These are phyloP conservation scores for Madurella fahalii DNA, from an alignment of 2,329 filamentous ascomycete genomes.

Conservation along the genomic window DNA sequence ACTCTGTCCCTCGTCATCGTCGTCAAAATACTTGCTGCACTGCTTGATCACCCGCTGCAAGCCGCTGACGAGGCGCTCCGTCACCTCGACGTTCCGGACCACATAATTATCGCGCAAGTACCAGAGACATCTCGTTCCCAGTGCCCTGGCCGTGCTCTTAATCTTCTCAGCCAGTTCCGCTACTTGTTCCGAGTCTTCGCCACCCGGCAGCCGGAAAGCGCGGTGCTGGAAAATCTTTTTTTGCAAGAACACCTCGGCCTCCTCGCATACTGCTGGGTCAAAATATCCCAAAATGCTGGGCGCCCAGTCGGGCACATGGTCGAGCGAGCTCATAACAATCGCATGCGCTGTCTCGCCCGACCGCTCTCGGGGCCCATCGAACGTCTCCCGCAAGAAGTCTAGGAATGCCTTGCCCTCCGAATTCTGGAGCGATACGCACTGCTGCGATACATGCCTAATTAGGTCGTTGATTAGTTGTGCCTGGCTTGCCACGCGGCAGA, in stretches of 20 bases:
- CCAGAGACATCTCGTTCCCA: slow-evolving; percentile 44
- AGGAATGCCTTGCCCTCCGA: slow-evolving; percentile 48
- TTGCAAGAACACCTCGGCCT: slow-evolving; percentile 42
- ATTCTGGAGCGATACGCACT: slow-evolving; percentile 44
- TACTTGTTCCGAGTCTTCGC: slow-evolving; percentile 30
- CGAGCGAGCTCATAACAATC: slow-evolving; percentile 30
- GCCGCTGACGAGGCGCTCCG: slow-evolving; percentile 38
- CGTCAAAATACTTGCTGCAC: slow-evolving; percentile 41
- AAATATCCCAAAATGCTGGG: slow-evolving; percentile 47
- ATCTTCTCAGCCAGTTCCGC: slow-evolving; percentile 30
- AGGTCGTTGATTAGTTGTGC: slow-evolving; percentile 36
- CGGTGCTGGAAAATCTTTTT: slow-evolving; percentile 41
- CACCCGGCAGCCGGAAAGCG: slow-evolving; percentile 19
- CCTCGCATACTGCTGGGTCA: slow-evolving; percentile 39
- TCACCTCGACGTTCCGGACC: slow-evolving; percentile 38
- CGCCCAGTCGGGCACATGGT: slow-evolving; percentile 44
- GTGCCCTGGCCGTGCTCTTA: slow-evolving; percentile 33
- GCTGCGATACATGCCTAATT: slow-evolving; percentile 40
- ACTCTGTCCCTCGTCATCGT: slow-evolving; percentile 30
- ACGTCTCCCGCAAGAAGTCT: slow-evolving; percentile 38
- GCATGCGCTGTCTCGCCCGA: slow-evolving; percentile 28
- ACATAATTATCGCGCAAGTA: slow-evolving; percentile 48
- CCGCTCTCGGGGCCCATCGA: slow-evolving; percentile 31
- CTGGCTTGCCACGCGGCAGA: slow-evolving; percentile 43
- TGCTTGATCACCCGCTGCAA: slow-evolving; percentile 42